Base-by-base conservation (phyloP, 2,329 filamentous ascomycete genomes). In the Ilyonectria sp. region DNA sequence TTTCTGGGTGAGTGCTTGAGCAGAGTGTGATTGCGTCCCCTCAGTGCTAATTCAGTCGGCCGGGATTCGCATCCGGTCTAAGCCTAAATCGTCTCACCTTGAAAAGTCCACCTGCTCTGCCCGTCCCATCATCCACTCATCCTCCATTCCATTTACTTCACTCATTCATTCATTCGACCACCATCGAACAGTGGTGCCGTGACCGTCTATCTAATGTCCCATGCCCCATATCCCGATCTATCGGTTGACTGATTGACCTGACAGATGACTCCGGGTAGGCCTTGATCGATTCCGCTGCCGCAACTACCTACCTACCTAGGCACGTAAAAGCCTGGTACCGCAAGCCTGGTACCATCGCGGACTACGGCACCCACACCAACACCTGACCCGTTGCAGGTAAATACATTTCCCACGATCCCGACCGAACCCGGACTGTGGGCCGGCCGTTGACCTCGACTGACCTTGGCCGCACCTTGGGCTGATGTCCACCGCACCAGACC, bases 71-170 rank as follows among this genome's bases (percentile, higher is more conserved):
- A 74, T 56, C 66, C 66, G 69, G 63, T 62, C 63, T 71, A 75
- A 75, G 67, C 70, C 73, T 65, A 68, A 74, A 68, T 72, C 40
- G 73, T 70, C 73, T 75, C 71, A 75, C 73, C 73, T 74, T 75
- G 67, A 57, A 59, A 43, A n/a, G 15, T n/a, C 40, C 7, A 8
- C 40, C 40, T 43, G 40, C 15, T 15, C 3, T 8, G 40, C 40
- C 40, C 40, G 40, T 43, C 40, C 5, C 17, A 49, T 44, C 61
- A 21, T 21, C 21, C 65, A 62, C 68, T 11, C 47, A 59, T 43
- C 61, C 54, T 49, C 40, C 17, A 65, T 29, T 68, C 55, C 54
- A 52, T 61, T 44, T 54, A 58, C 40, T 43, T 61, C 59, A 57
- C 19, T 52, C 50, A 8, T 33, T 52, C 47, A 52, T 46, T 33